phyloP scores from a whole-genome alignment of 2,329 filamentous ascomycete genomes.

The Lanzia echinophila region DNA sequence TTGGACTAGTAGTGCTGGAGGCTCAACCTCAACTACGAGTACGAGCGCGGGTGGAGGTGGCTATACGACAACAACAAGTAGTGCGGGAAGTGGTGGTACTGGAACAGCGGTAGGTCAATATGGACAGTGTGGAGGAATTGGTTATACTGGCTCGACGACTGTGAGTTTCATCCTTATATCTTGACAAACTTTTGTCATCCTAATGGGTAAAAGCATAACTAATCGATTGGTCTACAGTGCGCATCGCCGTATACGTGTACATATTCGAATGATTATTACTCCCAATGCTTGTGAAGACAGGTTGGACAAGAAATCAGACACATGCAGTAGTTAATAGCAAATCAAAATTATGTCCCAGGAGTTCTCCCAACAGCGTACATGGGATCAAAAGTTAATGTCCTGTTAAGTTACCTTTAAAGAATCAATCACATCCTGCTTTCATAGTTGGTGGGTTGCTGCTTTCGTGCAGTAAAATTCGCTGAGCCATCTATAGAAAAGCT shows the following conservation, averaged over 20 bases:
- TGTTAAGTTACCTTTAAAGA: no score
- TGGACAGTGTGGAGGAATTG: slow-evolving; percentile 6
- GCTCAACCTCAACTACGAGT: background rate
- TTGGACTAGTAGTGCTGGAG: background rate
- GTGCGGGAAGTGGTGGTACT: background rate
- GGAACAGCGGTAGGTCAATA: background rate
- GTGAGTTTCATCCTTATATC: background rate
- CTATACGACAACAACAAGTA: background rate
- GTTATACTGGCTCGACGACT: background rate
- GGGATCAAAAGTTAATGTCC: no score
- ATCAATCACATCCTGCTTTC: no score
- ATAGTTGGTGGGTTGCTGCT: no score
- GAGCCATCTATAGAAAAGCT: no score
- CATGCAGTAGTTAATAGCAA: no score
- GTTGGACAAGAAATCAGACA: background rate
- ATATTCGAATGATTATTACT: background rate
- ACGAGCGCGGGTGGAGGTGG: background rate
- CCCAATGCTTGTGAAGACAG: slow-evolving; percentile 9
- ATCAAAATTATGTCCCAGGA: no score
- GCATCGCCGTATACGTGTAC: slow-evolving; percentile 3
- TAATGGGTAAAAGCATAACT: background rate
- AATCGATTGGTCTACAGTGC: background rate
- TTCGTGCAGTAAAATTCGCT: no score
- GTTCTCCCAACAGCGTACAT: no score
- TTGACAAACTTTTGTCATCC: background rate